Evolutionary conservation across 1,139 yeast species (phyloP), one percentile per base, ranked within the genome.

Genomic region (Candida sojae): DNA sequence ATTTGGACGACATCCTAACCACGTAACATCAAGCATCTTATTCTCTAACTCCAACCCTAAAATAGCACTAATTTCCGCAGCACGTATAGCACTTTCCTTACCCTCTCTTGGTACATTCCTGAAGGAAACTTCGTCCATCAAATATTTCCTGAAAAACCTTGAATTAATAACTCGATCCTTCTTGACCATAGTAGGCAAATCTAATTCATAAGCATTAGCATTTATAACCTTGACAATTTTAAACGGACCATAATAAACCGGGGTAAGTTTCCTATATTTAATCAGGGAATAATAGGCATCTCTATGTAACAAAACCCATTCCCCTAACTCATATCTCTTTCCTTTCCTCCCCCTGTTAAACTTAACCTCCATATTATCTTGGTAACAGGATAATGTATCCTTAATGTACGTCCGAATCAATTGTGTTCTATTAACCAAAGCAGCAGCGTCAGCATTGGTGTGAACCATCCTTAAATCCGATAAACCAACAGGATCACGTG

Each of bases 161-260:
- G 33, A 35, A 29, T 42, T 46, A 23, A 46, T 42, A 6, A 32
- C 33, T 21, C 45, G 8, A 26, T 36, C 43, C 21, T 31, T 35
- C 42, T 42, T 46, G 21, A 37, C 13, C 36, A 42, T 42, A 12
- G 26, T 25, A 4, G 43, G 48, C 11, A 42, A 26, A 26, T 46
- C 45, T 4, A 46, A 38, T 38, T 42, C 47, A 33, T 30, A 47
- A 25, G 47, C 49, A 26, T 43, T 36, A 5, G 35, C 42, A 17
- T 36, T 39, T 11, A 40, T 44, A n/a, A 43, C 32, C 36, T 46
- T 38, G 3, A 46, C 48, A 12, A 43, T 23, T 11, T 36, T 38
- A 25, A 46, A 46, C 9, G 48, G 46, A n/a, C 48, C 46, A 31
- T 42, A 38, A 29, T 43, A 43, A 7, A 43, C 43, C 2, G 39